These are phyloP conservation scores for Aspergillus persii DNA, from an alignment of 2,329 filamentous ascomycete genomes.

Conservation along the genomic window DNA sequence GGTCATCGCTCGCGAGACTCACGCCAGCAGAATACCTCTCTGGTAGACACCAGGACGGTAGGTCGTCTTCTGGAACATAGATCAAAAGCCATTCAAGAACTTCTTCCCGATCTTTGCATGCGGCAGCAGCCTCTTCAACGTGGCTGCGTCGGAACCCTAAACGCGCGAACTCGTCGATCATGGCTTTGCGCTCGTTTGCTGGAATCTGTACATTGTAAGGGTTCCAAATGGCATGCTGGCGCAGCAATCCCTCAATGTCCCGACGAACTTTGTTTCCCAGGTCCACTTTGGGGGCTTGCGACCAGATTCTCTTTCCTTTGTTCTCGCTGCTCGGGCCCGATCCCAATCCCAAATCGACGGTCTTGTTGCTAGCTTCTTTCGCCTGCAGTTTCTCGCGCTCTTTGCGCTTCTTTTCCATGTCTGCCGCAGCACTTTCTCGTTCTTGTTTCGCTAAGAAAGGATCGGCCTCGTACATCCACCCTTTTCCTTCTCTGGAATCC, in stretches of 20 bases:
- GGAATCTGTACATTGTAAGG: constrained; percentile 69
- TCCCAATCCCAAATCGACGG: constrained; percentile 51
- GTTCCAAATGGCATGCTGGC: constrained; percentile 82
- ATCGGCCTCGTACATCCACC: constrained; percentile 93
- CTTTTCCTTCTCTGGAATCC: constrained; percentile 72
- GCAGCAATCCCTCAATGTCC: constrained; percentile 75
- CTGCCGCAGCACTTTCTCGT: constrained; percentile 72
- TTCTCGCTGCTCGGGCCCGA: constrained; percentile 34
- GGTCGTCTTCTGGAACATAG: constrained; percentile 93
- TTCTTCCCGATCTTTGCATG: constrained; percentile 90
- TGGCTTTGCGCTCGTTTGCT: constrained; percentile 53
- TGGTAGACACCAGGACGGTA: constrained; percentile 89
- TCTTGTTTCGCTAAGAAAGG: constrained; percentile 81
- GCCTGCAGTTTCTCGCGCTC: constrained; percentile 62
- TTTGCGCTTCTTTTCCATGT: constrained; percentile 74
- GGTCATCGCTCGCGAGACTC: constrained; percentile 75
- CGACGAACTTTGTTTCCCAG: constrained; percentile 80
- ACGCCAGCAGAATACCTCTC: constrained; percentile 90
- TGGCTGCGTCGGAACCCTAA: constrained; percentile 88
- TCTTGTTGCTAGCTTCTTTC: constrained; percentile 56
- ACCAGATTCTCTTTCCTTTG: constrained; percentile 70
- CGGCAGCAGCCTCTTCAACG: constrained; percentile 78
- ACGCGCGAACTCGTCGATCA: constrained; percentile 71
- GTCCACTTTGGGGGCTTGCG: constrained; percentile 81
- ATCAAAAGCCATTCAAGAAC: constrained; percentile 94